Evolutionary conservation across 345 rosid species (phyloP).

Genomic region (Punica granatum): DNA sequence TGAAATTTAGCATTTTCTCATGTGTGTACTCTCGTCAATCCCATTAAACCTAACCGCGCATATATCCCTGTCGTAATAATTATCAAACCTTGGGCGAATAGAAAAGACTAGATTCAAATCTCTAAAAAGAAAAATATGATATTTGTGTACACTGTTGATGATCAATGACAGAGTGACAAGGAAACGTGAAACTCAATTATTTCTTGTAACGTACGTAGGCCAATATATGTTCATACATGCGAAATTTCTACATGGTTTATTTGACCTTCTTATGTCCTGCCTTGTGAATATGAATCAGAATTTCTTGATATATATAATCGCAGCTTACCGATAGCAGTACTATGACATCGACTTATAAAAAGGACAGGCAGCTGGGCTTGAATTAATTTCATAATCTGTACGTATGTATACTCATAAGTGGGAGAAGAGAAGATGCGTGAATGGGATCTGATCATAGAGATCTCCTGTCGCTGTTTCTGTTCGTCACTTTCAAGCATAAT

Average conservation of each 20-base stretch:
- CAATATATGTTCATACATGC: neutral
- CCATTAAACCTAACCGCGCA: neutral
- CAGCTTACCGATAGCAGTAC: too few relatives aligned
- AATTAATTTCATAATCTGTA: too few relatives aligned
- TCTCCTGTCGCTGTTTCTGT: slow-evolving; percentile 9
- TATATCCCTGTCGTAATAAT: neutral
- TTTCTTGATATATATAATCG: too few relatives aligned
- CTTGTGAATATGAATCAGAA: too few relatives aligned
- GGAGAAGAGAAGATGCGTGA: neutral
- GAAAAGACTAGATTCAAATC: neutral
- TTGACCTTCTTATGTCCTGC: too few relatives aligned
- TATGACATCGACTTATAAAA: too few relatives aligned
- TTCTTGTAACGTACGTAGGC: neutral
- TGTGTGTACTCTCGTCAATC: neutral
- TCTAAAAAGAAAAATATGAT: neutral
- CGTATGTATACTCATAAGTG: neutral
- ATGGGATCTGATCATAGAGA: slow-evolving; percentile 8
- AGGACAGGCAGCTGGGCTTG: too few relatives aligned
- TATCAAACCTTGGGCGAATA: neutral
- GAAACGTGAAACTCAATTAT: neutral
- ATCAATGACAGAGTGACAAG: neutral
- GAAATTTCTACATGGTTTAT: neutral
- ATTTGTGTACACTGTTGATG: neutral
- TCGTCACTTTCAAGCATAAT: slow-evolving; percentile 7
- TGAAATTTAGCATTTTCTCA: neutral